Base-by-base conservation (phyloP, 352 stramenopile species). In the Thraustochytrium sp. region DNA sequence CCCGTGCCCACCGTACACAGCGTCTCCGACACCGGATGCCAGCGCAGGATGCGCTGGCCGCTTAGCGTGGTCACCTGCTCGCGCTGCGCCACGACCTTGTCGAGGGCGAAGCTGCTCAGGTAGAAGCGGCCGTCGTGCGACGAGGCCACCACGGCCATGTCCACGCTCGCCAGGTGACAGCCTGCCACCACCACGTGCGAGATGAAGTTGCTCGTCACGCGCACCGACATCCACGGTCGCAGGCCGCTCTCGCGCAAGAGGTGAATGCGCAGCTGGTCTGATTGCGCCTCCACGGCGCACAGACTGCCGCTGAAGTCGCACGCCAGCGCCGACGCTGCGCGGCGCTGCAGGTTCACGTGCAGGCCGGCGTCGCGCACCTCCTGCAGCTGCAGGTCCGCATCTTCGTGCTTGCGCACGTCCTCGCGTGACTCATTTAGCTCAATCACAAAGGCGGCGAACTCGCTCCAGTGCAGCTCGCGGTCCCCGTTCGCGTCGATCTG, bases 131-230 rank as follows among this genome's bases (percentile, higher is more conserved):
- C 68, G 23, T 46, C 26, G 51, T 26, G 62, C n/a, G 18, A 16
- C 34, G 68, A 55, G 31, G 68, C 31, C 5, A 80, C 68, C 8
- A 80, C 68, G 37, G 46, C 68, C 68, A 55, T 46, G 53, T 40
- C 51, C 16, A 80, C n/a, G 18, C 48, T 51, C 38, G 76, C 51
- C n/a, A 80, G 49, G 2, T 55, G 11, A 2, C 68, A 80, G 0
- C 68, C 68, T 18, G 48, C 53, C 4, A 80, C 40, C 34, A 53
- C 68, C 1, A 11, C 5, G 53, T 80, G 68, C 23, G 68, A 80
- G 23, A 80, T 80, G 34, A 80, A 80, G 53, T 80, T 80, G 38
- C 68, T 80, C 23, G 68, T 80, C 5, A 80, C 46, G 53, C 68
- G 68, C 2, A 80, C 68, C 8, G 68, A 80, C 18, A 44, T 11